A percentile compares a stretch with the other conserved stretches of the same genome.
phyloP scores from a whole-genome alignment of 2,329 filamentous ascomycete genomes.

The Knoxdaviesia proteae region DNA sequence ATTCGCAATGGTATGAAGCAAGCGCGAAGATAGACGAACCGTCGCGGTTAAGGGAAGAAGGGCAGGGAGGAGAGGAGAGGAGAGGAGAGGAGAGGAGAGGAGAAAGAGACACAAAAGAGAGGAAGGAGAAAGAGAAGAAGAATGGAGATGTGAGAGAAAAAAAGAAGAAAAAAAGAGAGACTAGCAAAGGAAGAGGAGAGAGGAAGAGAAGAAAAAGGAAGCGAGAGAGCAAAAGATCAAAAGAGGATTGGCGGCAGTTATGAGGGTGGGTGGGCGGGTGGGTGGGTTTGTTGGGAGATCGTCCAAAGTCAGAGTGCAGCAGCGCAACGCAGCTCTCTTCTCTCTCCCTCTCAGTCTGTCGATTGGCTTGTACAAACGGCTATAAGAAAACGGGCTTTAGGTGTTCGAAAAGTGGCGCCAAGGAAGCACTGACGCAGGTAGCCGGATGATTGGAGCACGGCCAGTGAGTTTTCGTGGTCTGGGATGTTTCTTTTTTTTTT shows the following conservation, averaged over 20 bases:
- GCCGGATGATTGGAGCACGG: too few species aligned
- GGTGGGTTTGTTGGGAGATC: neutral
- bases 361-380: too few species aligned
- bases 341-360: too few species aligned
- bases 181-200: slow-evolving; percentile 5
- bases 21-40: too few species aligned
- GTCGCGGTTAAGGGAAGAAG: too few species aligned
- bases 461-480: too few species aligned
- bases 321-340: too few species aligned
- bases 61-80: neutral
- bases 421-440: too few species aligned
- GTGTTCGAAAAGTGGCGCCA: too few species aligned
- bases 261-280: slow-evolving; percentile 6
- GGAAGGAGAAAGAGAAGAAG: slow-evolving; percentile 1
- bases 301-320: too few species aligned
- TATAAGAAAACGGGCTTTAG: too few species aligned
- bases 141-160: neutral
- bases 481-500: too few species aligned
- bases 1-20: neutral
- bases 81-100: slow-evolving; percentile 1
- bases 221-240: slow-evolving; percentile 5
- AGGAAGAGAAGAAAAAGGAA: slow-evolving; percentile 6
- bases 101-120: slow-evolving; percentile 1
- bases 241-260: slow-evolving; percentile 6
- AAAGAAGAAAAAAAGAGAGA: slow-evolving; percentile 3